A percentile compares a stretch with the other conserved stretches of the same genome.
These are phyloP conservation scores for Erigeron canadensis DNA, from an alignment of 129 eudicot species.

Conservation along the genomic window DNA sequence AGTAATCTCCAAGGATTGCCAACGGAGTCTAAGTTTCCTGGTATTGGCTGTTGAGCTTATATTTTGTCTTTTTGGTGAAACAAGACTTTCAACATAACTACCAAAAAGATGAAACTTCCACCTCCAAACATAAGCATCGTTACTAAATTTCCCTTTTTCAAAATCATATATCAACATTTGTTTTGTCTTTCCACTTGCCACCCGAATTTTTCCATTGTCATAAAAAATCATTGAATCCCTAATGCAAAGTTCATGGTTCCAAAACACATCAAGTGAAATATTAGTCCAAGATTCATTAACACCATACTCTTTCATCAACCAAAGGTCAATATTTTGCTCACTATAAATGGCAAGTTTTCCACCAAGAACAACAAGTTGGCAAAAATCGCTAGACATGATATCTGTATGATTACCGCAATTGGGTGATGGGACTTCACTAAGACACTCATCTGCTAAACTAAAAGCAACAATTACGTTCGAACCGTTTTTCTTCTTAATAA, in stretches of 20 bases:
- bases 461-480: too few relatives aligned
- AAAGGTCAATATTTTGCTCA: background rate
- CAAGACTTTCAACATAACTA: background rate
- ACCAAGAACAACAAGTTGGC: background rate
- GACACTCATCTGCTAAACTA: too few relatives aligned
- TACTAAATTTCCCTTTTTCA: too few relatives aligned
- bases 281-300: background rate
- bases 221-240: background rate
- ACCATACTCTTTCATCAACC: constrained; percentile 4
- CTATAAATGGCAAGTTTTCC: background rate
- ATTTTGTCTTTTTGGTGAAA: too few relatives aligned
- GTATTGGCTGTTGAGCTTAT: too few relatives aligned
- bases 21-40: too few relatives aligned
- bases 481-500: too few relatives aligned
- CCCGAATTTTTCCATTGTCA: background rate
- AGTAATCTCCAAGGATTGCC: too few relatives aligned
- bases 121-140: background rate
- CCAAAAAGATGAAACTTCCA: background rate
- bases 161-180: background rate
- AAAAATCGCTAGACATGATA: too few relatives aligned
- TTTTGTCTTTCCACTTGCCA: background rate
- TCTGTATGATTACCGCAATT: too few relatives aligned
- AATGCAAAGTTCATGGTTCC: too few relatives aligned
- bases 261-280: background rate
- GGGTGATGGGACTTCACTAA: too few relatives aligned